Evolutionary conservation across 257 asterid genomes (phyloP).

Genomic region (Forsythia suspensa): DNA sequence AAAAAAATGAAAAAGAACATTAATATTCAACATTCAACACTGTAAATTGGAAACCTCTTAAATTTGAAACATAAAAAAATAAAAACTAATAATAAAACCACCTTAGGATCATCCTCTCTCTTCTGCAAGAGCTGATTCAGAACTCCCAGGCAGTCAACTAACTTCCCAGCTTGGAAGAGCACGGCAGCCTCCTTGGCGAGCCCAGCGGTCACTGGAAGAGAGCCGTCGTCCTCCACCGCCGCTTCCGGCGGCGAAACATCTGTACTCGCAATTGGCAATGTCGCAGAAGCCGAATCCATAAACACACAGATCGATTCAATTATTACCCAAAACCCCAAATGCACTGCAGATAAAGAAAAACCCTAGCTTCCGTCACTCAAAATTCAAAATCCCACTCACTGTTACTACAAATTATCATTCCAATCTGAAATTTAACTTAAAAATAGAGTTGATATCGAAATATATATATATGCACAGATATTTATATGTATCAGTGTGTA

Average conservation of each 20-base stretch:
- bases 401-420: conserved; percentile 33
- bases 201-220: conserved; percentile 59
- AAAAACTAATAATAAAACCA: conserved; percentile 11
- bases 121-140: conserved; percentile 64
- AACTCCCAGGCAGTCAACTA: conserved; percentile 53
- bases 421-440: conserved; percentile 44
- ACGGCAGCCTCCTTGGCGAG: conserved; percentile 81
- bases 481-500: no score
- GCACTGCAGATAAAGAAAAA: conserved; percentile 19
- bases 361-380: conserved; percentile 26
- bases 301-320: conserved; percentile 45
- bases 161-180: conserved; percentile 73
- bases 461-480: conserved; percentile 15
- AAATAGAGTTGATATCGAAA: no score
- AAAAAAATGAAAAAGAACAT: no score
- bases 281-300: conserved; percentile 65
- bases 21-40: no score
- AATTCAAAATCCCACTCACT: conserved; percentile 30
- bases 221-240: conserved; percentile 53
- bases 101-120: conserved; percentile 82
- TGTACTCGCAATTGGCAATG: conserved; percentile 42
- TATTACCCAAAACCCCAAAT: conserved; percentile 5
- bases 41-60: no score
- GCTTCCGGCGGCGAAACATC: conserved; percentile 33
- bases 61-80: no score